These are phyloP conservation scores for Alternaria viburni DNA, from an alignment of 2,329 filamentous ascomycete species.

Conservation along the genomic window DNA sequence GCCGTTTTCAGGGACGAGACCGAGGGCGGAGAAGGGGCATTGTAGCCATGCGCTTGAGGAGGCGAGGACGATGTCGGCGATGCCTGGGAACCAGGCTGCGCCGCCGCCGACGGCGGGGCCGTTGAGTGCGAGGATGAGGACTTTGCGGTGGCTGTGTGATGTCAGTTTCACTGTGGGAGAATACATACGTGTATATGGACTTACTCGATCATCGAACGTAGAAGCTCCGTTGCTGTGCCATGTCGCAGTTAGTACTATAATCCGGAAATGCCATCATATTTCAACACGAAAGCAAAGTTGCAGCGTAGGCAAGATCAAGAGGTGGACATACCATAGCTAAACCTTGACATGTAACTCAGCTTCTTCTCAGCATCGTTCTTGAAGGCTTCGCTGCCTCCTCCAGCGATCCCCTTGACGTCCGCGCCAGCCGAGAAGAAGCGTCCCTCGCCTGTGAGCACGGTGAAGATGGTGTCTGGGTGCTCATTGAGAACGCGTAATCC, in stretches of 20 bases:
- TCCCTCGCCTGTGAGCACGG: conserved; percentile 58
- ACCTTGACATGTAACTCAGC: conserved; percentile 31
- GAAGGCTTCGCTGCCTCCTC: not conserved
- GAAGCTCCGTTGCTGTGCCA: not conserved
- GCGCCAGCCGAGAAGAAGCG: conserved; percentile 59
- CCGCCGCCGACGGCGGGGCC: conserved; percentile 59
- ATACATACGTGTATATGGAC: not conserved
- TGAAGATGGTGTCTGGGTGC: conserved; percentile 58
- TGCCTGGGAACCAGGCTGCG: conserved; percentile 58
- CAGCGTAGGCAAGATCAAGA: not conserved
- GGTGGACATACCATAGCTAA: conserved; percentile 36
- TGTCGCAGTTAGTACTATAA: not conserved
- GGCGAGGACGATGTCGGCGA: conserved; percentile 58
- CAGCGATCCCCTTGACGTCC: conserved; percentile 51
- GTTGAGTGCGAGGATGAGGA: conserved; percentile 59
- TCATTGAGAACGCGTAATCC: conserved; percentile 55
- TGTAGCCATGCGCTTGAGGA: conserved; percentile 55
- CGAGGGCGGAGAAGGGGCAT: conserved; percentile 57
- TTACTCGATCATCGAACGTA: not conserved
- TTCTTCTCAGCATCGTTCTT: conserved; percentile 46
- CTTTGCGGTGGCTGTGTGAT: conserved; percentile 51
- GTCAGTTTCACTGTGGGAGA: conserved; percentile 8
- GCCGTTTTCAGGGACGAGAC: conserved; percentile 58
- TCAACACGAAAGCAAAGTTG: not conserved
- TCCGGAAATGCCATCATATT: not conserved